phyloP scores from a whole-genome alignment of 2,329 filamentous ascomycete species.

The Gnomoniopsis smithogilvyi region DNA sequence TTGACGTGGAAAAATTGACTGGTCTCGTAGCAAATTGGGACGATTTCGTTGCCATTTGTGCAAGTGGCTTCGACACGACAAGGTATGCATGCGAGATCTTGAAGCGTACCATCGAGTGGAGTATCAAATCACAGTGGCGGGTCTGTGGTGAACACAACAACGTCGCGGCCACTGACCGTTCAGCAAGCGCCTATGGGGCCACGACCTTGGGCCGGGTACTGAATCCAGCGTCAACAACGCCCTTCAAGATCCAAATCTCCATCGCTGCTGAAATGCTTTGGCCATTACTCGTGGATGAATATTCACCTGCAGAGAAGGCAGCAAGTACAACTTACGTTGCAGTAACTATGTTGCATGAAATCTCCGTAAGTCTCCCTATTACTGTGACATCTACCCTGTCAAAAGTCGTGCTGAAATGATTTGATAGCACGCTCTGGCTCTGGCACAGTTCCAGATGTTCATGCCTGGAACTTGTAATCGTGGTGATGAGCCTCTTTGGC shows the following conservation, averaged over 20 bases:
- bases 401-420: neutral
- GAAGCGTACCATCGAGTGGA: neutral
- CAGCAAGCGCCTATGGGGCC: too few species aligned
- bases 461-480: neutral
- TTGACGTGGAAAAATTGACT: neutral
- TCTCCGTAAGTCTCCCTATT: conserved; percentile 3
- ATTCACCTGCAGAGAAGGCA: conserved; percentile 15
- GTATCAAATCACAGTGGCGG: neutral
- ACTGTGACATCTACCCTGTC: neutral
- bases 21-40: neutral
- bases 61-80: conserved; percentile 2
- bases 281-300: conserved; percentile 14
- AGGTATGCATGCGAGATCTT: conserved; percentile 12
- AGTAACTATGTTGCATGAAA: conserved; percentile 12
- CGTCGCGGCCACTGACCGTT: too few species aligned
- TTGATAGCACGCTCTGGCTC: conserved; percentile 2
- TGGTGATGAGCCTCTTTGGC: neutral
- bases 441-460: neutral
- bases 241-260: conserved; percentile 1
- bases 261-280: conserved; percentile 7
- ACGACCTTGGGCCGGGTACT: neutral
- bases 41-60: neutral
- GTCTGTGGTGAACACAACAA: neutral
- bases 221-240: neutral
- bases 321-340: conserved; percentile 6